Base-by-base conservation (phyloP, 306 rosid species). In the cucumber (Cucumis sativus) region DNA sequence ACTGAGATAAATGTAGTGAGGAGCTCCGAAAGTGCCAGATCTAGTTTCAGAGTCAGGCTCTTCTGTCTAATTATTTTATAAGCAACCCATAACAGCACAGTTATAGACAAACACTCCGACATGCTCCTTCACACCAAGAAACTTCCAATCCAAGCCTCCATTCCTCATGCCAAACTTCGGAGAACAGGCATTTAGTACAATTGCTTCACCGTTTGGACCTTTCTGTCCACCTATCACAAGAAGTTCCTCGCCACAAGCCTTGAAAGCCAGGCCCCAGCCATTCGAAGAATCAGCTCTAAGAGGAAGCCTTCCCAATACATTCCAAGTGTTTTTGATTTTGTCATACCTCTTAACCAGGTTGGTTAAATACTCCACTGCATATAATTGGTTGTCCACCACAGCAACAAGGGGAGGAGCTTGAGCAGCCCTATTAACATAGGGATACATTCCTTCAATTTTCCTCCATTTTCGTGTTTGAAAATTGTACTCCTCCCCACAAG, bases 391-490 rank as follows among this genome's bases (percentile, higher is more conserved):
- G 28, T 84, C 78, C 33, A 84, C 84, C 14, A 84, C 87, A 7
- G 87, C 87, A 30, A 81, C 83, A n/a, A 84, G 79, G 43, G 87
- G 87, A 30, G 87, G 87, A 17, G 87, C 77, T n/a, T 69, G 77
- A 55, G 75, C 75, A 20, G 80, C 80, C 52, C 51, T 33, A 14
- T 78, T 78, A 13, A 33, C 75, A 66, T 43, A 64, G 2, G 87
- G 80, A 61, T 81, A 79, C 87, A 84, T 84, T 21, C 80, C 78
- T 66, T 81, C 83, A 15, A 84, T 81, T 52, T 60, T 79, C 56
- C 49, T 81, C 87, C 84, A 81, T n/a, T 59, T 75, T n/a, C 73
- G 62, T 15, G 51, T 78, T 39, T 67, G 60, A 65, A 81, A 40
- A 76, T 84, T 65, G 51, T 84, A 84, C 78, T 81, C 87, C 37